Evolutionary conservation across 1,284 basidiomycete genomes (phyloP).

Genomic region (Megacollybia platyphylla): DNA sequence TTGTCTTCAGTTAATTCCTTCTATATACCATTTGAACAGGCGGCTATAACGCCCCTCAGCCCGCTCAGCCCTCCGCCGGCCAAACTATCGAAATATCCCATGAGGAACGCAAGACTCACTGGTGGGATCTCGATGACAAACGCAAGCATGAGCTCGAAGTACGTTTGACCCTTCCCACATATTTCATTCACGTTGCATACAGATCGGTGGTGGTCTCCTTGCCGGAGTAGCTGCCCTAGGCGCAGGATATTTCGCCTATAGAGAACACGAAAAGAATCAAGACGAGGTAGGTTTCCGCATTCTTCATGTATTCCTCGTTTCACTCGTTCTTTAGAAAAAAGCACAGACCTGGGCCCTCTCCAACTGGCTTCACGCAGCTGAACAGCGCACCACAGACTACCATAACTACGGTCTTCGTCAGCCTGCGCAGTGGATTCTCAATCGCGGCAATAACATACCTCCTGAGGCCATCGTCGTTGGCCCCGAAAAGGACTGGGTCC

Average conservation of each 20-base stretch:
- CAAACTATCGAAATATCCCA: slow-evolving; percentile 19
- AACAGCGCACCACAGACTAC: slow-evolving; percentile 36
- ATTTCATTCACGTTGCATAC: slow-evolving; percentile 4
- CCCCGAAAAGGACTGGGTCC: slow-evolving; percentile 31
- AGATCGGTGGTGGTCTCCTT: slow-evolving; percentile 55
- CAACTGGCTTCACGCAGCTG: slow-evolving; percentile 49
- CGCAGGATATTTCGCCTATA: slow-evolving; percentile 39
- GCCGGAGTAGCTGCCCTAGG: slow-evolving; percentile 38
- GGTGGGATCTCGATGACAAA: slow-evolving; percentile 40
- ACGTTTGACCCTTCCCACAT: slow-evolving; percentile 5
- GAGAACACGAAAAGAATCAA: slow-evolving; percentile 40
- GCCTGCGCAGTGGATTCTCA: slow-evolving; percentile 50
- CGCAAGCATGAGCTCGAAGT: slow-evolving; percentile 52
- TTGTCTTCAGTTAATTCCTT: neutral
- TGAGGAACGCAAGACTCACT: slow-evolving; percentile 41
- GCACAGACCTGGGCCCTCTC: slow-evolving; percentile 34
- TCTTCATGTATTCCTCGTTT: neutral
- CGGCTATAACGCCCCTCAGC: neutral
- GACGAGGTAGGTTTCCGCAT: slow-evolving; percentile 33
- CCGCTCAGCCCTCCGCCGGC: slow-evolving; percentile 5
- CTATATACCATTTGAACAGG: neutral
- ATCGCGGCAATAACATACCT: slow-evolving; percentile 46
- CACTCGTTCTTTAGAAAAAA: slow-evolving; percentile 25
- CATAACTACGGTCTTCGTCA: slow-evolving; percentile 29
- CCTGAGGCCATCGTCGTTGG: slow-evolving; percentile 42